phyloP scores from a whole-genome alignment of 768 basidiomycete genomes.

The Nidula microcarpa region DNA sequence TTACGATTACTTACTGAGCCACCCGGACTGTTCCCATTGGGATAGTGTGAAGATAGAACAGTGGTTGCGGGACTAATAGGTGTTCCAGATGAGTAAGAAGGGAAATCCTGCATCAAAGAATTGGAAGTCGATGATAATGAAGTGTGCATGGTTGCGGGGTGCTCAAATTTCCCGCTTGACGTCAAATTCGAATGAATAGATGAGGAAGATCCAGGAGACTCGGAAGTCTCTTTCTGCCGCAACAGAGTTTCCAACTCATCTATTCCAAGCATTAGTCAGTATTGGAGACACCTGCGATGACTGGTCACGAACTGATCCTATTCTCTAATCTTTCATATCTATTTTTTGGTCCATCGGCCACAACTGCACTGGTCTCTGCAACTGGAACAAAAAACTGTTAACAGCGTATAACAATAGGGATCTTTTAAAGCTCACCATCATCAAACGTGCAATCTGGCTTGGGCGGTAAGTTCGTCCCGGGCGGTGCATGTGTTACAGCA shows the following conservation, averaged over 20 bases:
- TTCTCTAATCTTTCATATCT: slow-evolving; percentile 63
- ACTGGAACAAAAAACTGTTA: slow-evolving; percentile 23
- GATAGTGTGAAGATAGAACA: slow-evolving; percentile 5
- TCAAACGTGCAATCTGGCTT: slow-evolving; percentile 76
- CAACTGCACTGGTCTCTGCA: slow-evolving; percentile 28
- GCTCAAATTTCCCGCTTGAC: no score
- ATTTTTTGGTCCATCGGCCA: slow-evolving; percentile 52
- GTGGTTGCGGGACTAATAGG: slow-evolving; percentile 5
- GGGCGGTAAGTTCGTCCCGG: slow-evolving; percentile 49
- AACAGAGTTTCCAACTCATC: slow-evolving; percentile 70
- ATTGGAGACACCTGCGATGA: not conserved
- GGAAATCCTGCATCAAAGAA: slow-evolving; percentile 1
- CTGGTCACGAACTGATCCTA: slow-evolving; percentile 52
- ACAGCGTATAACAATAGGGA: not conserved
- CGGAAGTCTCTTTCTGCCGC: slow-evolving; percentile 48
- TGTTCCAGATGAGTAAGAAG: slow-evolving; percentile 1
- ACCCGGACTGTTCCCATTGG: slow-evolving; percentile 4
- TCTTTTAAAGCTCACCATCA: slow-evolving; percentile 43
- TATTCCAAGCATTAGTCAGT: slow-evolving; percentile 16
- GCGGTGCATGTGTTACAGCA: slow-evolving; percentile 57
- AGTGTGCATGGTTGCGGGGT: slow-evolving; percentile 1
- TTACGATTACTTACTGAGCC: slow-evolving; percentile 10
- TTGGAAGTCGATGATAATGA: not conserved
- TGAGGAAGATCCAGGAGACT: slow-evolving; percentile 3
- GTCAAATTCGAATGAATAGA: no score